Conservation (phyloP, 371 early-diverging fungal species). For the Rhizopus microsporus region DNA sequence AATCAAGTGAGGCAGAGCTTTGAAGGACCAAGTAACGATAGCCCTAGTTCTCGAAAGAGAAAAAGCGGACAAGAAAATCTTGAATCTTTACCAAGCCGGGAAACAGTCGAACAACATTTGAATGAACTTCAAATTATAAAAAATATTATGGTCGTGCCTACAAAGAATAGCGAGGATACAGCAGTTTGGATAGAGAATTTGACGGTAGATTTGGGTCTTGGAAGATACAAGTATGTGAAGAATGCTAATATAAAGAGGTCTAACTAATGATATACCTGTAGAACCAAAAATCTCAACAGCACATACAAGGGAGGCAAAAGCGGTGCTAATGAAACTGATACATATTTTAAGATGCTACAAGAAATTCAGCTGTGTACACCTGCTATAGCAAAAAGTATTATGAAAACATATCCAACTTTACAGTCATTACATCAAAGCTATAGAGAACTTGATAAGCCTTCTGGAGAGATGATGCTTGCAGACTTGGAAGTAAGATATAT, state of each 20-base stretch:
- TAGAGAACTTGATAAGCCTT: slow-evolving; percentile 6
- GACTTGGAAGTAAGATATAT: slow-evolving; percentile 47
- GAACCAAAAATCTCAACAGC: slow-evolving; percentile 24
- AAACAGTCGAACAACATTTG: slow-evolving; percentile 40
- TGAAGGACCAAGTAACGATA: background rate
- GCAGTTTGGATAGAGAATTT: slow-evolving; percentile 53
- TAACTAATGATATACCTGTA: slow-evolving; percentile 25
- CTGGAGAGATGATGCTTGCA: slow-evolving; percentile 48
- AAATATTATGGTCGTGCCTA: slow-evolving; percentile 46
- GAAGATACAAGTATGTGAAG: slow-evolving; percentile 57
- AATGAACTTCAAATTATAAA: slow-evolving; percentile 47
- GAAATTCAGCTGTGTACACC: slow-evolving; percentile 66
- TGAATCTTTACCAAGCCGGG: slow-evolving; percentile 27
- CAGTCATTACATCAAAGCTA: slow-evolving; percentile 59
- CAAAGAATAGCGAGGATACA: slow-evolving; percentile 53
- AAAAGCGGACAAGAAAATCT: slow-evolving; percentile 8
- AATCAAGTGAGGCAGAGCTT: slow-evolving; percentile 34
- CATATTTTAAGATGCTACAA: slow-evolving; percentile 66
- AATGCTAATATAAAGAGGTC: background rate
- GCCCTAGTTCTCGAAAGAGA: slow-evolving; percentile 13
- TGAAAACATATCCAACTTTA: slow-evolving; percentile 54
- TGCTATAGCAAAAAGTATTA: slow-evolving; percentile 58
- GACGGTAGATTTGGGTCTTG: slow-evolving; percentile 61
- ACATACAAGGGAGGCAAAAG: slow-evolving; percentile 39
- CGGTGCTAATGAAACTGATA: slow-evolving; percentile 56